Conservation (phyloP, 2,329 filamentous ascomycete genomes). For the Stagonosporopsis cucurbitacearum region DNA sequence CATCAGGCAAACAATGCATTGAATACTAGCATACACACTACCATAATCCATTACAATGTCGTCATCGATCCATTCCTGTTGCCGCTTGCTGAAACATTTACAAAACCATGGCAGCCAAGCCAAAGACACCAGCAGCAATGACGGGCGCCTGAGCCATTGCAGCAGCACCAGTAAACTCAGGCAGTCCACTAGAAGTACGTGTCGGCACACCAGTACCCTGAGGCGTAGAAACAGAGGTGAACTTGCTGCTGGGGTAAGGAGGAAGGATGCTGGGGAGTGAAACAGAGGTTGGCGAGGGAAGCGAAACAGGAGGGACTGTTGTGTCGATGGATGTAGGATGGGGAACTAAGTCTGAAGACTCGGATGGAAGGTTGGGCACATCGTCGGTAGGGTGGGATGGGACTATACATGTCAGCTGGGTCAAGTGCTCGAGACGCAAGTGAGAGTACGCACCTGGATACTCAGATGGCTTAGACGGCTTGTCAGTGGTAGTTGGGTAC, state of each 20-base stretch:
- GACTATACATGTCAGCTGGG: neutral
- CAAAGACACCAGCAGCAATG: conserved; percentile 26
- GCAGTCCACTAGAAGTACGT: conserved; percentile 1
- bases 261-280: conserved; percentile 6
- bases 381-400: neutral
- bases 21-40: neutral
- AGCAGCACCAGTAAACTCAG: conserved; percentile 33
- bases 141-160: conserved; percentile 20
- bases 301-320: conserved; percentile 4
- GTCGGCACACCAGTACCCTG: conserved; percentile 13
- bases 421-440: neutral
- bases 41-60: too few relatives aligned
- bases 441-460: neutral
- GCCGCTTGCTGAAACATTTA: conserved; percentile 2
- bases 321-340: conserved; percentile 11
- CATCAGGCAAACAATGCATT: neutral
- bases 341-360: neutral
- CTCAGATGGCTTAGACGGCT: neutral
- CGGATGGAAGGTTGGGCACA: conserved; percentile 5
- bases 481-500: conserved; percentile 2
- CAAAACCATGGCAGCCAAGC: conserved; percentile 28
- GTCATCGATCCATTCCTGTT: neutral
- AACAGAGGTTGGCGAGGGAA: conserved; percentile 1
- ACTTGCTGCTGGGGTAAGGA: conserved; percentile 18
- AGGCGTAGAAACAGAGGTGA: conserved; percentile 7